These are phyloP conservation scores for Albatrellus ellisii DNA, from an alignment of 768 basidiomycete species.

Conservation along the genomic window DNA sequence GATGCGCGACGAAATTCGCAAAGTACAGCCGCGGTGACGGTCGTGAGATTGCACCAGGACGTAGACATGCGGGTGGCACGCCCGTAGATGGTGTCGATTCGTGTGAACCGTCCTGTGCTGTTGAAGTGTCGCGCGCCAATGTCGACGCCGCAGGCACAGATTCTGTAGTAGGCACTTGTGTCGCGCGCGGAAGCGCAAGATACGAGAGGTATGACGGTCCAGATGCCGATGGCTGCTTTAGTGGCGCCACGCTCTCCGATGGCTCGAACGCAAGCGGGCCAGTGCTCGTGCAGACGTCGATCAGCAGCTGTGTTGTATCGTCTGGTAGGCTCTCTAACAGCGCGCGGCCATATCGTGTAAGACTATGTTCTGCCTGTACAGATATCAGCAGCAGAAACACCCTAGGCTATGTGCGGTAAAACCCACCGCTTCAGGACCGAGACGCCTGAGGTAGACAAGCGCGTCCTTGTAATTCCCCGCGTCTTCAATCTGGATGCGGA, in stretches of 20 bases:
- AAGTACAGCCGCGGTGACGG: constrained; percentile 85
- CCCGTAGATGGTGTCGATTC: constrained; percentile 19
- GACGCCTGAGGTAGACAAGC: constrained; percentile 59
- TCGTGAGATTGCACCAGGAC: constrained; percentile 28
- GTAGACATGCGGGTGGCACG: constrained; percentile 8
- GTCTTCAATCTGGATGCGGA: constrained; percentile 92
- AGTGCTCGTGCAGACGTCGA: constrained; percentile 77
- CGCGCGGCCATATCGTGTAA: constrained; percentile 79
- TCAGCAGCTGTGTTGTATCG: constrained; percentile 83
- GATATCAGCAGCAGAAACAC: background rate
- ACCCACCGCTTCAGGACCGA: constrained; percentile 72
- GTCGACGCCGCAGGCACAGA: constrained; percentile 6
- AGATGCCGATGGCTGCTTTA: constrained; percentile 18
- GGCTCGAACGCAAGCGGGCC: constrained; percentile 34
- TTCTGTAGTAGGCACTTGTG: constrained; percentile 17
- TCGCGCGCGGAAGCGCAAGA: constrained; percentile 53
- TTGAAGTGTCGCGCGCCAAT: constrained; percentile 25
- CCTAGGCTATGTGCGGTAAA: background rate
- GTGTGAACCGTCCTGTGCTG: constrained; percentile 21
- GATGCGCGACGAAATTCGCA: constrained; percentile 88
- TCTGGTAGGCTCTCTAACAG: constrained; percentile 73
- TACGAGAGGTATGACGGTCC: constrained; percentile 68
- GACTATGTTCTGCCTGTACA: constrained; percentile 72
- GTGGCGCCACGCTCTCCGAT: constrained; percentile 14
- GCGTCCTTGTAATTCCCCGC: constrained; percentile 73